Percentiles rank a stretch among this genome's conserved stretches.
Conservation (phyloP, 2,329 filamentous ascomycete species). For the Teratosphaeria epicoccoides region DNA sequence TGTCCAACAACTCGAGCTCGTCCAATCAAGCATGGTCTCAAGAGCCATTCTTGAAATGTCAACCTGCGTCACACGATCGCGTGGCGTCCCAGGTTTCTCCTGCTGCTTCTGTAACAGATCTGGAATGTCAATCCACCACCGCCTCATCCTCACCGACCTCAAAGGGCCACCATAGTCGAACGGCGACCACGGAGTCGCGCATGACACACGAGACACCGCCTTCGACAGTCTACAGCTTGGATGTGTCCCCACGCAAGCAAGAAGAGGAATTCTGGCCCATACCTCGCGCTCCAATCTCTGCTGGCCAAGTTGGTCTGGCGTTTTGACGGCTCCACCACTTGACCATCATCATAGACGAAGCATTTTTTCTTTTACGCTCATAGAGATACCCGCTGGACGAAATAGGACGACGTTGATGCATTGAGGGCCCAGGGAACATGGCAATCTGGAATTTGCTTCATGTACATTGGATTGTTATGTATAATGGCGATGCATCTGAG, state of each 20-base stretch:
- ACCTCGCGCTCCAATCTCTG: neutral
- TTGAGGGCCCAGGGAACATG: neutral
- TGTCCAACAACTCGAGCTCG: constrained; percentile 7
- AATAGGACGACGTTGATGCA: neutral
- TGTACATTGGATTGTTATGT: neutral
- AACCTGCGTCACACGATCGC: constrained; percentile 3
- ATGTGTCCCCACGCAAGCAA: neutral
- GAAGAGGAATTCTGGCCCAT: constrained; percentile 4
- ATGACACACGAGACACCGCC: constrained; percentile 3
- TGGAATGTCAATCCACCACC: constrained; percentile 15
- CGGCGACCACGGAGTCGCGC: constrained; percentile 13
- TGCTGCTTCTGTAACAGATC: constrained; percentile 13
- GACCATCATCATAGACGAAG: neutral
- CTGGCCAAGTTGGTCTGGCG: constrained; percentile 8
- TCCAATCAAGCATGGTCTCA: neutral
- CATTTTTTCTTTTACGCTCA: neutral
- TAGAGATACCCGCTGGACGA: constrained; percentile 3
- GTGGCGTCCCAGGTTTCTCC: constrained; percentile 12
- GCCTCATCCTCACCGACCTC: constrained; percentile 13
- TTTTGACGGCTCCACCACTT: neutral
- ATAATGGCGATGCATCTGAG: neutral
- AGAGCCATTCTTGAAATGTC: constrained; percentile 16
- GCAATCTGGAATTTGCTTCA: neutral
- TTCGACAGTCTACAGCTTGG: constrained; percentile 2
- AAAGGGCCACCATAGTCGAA: constrained; percentile 18